Evolutionary conservation across 306 rosid genomes (phyloP).

Genomic region (Acmispon strigosus): DNA sequence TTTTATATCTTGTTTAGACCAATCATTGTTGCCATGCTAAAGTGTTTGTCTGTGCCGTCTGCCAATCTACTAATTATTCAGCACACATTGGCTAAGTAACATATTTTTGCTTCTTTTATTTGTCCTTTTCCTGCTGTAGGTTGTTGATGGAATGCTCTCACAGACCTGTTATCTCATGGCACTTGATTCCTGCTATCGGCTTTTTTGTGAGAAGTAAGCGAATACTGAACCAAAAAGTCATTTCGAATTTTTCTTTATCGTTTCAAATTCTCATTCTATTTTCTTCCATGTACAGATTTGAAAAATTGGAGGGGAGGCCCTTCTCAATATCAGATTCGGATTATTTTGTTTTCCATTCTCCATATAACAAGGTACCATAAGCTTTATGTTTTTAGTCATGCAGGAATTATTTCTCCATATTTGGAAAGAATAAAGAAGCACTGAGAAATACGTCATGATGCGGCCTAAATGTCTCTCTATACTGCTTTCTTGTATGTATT

Average conservation of each 20-base stretch:
- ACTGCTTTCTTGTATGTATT: conserved; percentile 15
- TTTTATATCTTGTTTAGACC: not conserved
- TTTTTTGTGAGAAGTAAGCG: conserved; percentile 59
- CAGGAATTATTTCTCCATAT: not conserved
- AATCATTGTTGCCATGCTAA: not conserved
- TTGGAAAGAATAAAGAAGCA: not conserved
- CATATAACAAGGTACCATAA: conserved; percentile 67
- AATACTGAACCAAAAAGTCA: not conserved
- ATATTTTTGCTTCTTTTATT: not conserved
- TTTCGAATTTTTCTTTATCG: not conserved
- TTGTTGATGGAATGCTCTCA: conserved; percentile 82
- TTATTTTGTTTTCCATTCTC: conserved; percentile 77
- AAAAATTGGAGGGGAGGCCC: conserved; percentile 66
- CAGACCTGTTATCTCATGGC: conserved; percentile 88
- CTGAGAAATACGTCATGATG: not conserved
- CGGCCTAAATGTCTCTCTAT: not conserved
- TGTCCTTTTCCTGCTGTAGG: conserved; percentile 29
- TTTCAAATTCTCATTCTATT: not conserved
- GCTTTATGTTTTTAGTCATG: conserved; percentile 10
- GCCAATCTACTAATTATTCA: not conserved
- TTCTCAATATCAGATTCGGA: conserved; percentile 64
- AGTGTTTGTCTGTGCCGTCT: not conserved
- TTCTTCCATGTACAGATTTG: conserved; percentile 42
- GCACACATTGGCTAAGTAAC: not conserved
- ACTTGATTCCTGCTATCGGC: conserved; percentile 70